Conservation (phyloP, 78 protist genomes). For the Chrysochromulina tobinii region DNA sequence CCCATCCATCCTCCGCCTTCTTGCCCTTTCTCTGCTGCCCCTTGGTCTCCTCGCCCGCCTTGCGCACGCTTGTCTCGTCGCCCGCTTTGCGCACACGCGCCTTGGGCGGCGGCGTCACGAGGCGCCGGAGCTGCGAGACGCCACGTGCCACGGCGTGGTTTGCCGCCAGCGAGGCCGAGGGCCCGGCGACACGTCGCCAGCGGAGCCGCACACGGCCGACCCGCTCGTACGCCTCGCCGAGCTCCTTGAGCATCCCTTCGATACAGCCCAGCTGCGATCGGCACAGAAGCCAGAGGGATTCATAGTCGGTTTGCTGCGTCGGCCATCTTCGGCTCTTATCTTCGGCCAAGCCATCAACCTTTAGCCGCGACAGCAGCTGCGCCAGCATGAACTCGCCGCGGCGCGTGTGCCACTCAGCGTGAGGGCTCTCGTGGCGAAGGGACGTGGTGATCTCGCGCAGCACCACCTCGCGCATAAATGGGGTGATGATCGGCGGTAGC, state of each 20-base stretch:
- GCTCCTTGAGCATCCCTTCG: not conserved
- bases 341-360: not conserved
- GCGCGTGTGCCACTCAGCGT: not conserved
- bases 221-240: not conserved
- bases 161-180: not conserved
- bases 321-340: not conserved
- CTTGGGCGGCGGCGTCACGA: not conserved
- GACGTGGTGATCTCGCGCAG: not conserved
- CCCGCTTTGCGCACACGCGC: not conserved
- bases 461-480: not conserved
- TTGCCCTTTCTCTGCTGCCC: no score
- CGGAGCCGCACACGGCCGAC: not conserved
- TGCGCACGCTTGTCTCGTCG: no score
- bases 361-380: not conserved
- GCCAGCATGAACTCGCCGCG: not conserved
- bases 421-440: not conserved
- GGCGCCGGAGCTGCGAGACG: not conserved
- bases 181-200: not conserved
- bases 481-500: not conserved
- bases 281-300: conserved; percentile 19
- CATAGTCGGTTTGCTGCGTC: not conserved
- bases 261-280: not conserved
- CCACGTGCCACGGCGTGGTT: not conserved
- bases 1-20: no score
- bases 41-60: no score